A percentile compares a stretch with the other conserved stretches of the same genome.
Conservation (phyloP, 768 basidiomycete genomes). For the Amanita jacksonii region DNA sequence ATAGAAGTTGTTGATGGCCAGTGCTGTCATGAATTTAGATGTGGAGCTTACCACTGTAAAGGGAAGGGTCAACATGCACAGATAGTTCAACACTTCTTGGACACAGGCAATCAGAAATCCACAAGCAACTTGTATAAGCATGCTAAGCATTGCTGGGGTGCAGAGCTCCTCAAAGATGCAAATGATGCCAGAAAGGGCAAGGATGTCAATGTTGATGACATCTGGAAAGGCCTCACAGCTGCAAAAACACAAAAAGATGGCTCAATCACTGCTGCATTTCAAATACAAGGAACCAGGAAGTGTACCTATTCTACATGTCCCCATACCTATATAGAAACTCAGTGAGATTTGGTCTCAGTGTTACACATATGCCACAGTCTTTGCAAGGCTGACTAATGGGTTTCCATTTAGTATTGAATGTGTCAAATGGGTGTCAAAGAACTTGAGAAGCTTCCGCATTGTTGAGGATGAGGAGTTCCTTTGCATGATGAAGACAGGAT, state of each 20-base stretch:
- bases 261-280: slow-evolving; percentile 20
- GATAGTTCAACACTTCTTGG: slow-evolving; percentile 8
- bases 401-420: slow-evolving; percentile 20
- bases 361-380: neutral
- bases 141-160: slow-evolving; percentile 20
- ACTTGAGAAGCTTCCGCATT: slow-evolving; percentile 10
- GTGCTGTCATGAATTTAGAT: neutral
- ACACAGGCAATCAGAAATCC: slow-evolving; percentile 8
- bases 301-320: slow-evolving; percentile 21
- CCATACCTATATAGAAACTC: slow-evolving; percentile 17
- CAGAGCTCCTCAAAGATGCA: slow-evolving; percentile 13
- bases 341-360: slow-evolving; percentile 12
- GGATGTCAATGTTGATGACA: slow-evolving; percentile 7
- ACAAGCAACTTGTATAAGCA: slow-evolving; percentile 18
- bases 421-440: slow-evolving; percentile 17
- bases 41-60: neutral
- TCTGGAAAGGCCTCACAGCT: neutral
- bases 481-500: slow-evolving; percentile 5
- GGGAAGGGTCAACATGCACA: neutral
- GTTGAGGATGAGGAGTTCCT: slow-evolving; percentile 12
- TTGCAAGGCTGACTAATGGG: neutral
- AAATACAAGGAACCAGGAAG: slow-evolving; percentile 17
- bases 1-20: neutral
- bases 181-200: slow-evolving; percentile 8
- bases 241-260: slow-evolving; percentile 5